These are phyloP conservation scores for Isabelozyma rhagii DNA, from an alignment of 805 yeast genomes.

Conservation along the genomic window DNA sequence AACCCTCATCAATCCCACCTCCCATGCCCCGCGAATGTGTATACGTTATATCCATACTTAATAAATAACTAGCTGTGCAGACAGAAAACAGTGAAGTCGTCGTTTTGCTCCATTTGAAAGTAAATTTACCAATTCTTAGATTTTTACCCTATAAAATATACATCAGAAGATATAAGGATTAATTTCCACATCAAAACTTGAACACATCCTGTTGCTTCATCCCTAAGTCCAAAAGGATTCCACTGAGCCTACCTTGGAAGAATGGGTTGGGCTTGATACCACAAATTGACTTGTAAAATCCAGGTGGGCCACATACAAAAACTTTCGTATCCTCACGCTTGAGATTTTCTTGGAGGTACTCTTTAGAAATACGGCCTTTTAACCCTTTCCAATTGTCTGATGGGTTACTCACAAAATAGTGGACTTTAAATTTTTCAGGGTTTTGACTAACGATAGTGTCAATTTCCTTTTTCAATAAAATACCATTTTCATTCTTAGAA, in stretches of 20 bases:
- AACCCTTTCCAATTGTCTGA: background rate
- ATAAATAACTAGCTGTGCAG: no score
- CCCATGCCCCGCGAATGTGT: no score
- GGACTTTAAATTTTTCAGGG: background rate
- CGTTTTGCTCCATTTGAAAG: no score
- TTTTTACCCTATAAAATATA: no score
- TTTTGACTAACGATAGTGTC: background rate
- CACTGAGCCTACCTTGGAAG: background rate
- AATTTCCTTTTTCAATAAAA: background rate
- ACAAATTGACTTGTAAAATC: slow-evolving; percentile 5
- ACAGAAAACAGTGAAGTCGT: no score
- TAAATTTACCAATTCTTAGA: no score
- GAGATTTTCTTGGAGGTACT: background rate
- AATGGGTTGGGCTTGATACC: background rate
- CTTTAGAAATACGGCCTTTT: background rate
- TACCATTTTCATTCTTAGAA: background rate
- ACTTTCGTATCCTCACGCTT: background rate
- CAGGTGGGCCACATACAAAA: background rate
- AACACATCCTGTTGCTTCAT: no score
- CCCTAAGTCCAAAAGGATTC: background rate
- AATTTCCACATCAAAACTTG: no score
- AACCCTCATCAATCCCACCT: no score
- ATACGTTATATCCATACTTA: no score
- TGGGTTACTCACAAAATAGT: background rate
- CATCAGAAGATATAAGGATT: no score